Evolutionary conservation across 768 basidiomycete genomes (phyloP), one percentile per base, ranked within the genome.

Genomic region (Leccinum disarticulatum): DNA sequence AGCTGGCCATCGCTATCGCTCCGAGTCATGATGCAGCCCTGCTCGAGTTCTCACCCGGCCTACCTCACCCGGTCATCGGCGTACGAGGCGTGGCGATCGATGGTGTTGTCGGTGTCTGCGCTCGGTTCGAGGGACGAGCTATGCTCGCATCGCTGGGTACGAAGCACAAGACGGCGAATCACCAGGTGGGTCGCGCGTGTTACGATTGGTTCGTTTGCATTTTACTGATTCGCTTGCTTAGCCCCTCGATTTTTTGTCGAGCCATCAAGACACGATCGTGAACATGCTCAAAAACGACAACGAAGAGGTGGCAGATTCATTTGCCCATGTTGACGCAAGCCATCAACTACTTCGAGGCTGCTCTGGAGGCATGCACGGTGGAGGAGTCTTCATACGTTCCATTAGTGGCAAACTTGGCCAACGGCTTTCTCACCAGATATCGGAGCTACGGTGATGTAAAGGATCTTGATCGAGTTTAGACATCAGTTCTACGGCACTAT

Each of bases 251-350:
- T 95, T 98, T 76, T 69, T 98, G 41, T 82, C 86, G 7, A 86
- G 80, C 50, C 96, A 98, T 66, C 82, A 89, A 19, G 88, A 95
- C n/a, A n/a, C n/a, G n/a, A n/a, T n/a, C n/a, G n/a, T n/a, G n/a
- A n/a, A n/a, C n/a, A n/a, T n/a, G n/a, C 54, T n/a, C n/a, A n/a
- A n/a, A n/a, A n/a, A n/a, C n/a, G n/a, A n/a, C n/a, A n/a, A n/a
- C n/a, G n/a, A n/a, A n/a, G n/a, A n/a, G n/a, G n/a, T n/a, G n/a
- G n/a, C n/a, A n/a, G n/a, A n/a, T n/a, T n/a, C n/a, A n/a, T n/a
- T n/a, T n/a, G n/a, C n/a, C n/a, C n/a, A n/a, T n/a, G n/a, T n/a
- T 64, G n/a, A 56, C 53, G 19, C 61, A 62, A 64, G 73, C 58
- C n/a, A 63, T 63, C 33, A 11, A 50, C 47, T 58, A 56, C 33